Percentiles rank a stretch among this genome's conserved stretches.
Conservation (phyloP, 2,329 filamentous ascomycete species). For the Hypoxylon sp. region DNA sequence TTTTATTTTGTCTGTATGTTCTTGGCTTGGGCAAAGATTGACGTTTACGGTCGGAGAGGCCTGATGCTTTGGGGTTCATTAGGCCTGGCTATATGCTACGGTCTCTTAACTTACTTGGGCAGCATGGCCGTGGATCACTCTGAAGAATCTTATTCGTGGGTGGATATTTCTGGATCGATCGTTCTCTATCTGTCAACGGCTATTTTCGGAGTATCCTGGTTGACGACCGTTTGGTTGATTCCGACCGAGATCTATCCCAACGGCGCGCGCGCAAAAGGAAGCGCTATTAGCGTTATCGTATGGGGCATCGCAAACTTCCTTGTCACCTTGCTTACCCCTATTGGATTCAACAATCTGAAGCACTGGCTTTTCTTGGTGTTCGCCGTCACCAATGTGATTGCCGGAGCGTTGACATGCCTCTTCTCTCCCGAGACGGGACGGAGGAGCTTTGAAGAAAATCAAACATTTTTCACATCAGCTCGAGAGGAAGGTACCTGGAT, state of each 20-base stretch:
- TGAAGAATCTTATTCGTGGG: conserved; percentile 58
- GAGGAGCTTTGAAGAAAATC: conserved; percentile 72
- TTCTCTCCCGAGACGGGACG: conserved; percentile 70
- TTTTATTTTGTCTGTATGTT: conserved; percentile 75
- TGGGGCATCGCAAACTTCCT: conserved; percentile 73
- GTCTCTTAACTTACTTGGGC: conserved; percentile 67
- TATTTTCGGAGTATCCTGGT: conserved; percentile 73
- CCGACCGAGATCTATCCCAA: conserved; percentile 72
- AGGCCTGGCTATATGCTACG: conserved; percentile 64
- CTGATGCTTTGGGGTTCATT: conserved; percentile 68
- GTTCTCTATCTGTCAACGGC: conserved; percentile 71
- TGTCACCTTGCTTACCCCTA: conserved; percentile 70
- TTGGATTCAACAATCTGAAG: conserved; percentile 72
- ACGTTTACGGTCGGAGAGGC: conserved; percentile 67
- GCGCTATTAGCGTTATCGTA: conserved; percentile 67
- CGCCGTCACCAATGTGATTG: conserved; percentile 67
- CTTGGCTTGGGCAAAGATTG: conserved; percentile 71
- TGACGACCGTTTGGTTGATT: conserved; percentile 72
- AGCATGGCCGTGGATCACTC: conserved; percentile 62
- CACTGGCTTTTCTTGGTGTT: conserved; percentile 73
- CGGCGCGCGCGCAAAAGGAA: conserved; percentile 68
- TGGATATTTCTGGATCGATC: conserved; percentile 66
- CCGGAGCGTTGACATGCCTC: conserved; percentile 68
- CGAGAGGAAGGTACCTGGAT: conserved; percentile 66
- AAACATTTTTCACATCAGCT: conserved; percentile 70